Evolutionary conservation across 768 basidiomycete species (phyloP), one percentile per base, ranked within the genome.

Genomic region (Trametes villosa): DNA sequence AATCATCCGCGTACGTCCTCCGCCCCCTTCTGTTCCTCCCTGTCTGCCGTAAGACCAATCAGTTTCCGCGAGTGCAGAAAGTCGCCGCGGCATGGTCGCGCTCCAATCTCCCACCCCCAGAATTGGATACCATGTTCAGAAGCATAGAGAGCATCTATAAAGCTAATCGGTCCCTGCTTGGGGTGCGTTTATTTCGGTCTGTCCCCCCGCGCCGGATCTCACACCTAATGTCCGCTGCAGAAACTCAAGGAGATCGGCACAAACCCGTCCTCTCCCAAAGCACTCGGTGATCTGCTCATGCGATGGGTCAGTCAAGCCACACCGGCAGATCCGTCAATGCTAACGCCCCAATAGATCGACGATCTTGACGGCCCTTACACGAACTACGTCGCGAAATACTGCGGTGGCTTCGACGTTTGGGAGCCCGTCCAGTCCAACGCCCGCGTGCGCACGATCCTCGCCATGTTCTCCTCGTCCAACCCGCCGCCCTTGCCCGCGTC

Each of bases 51-150:
- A 60, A 41, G 29, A 57, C 38, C 56, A 42, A 29, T 66, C 63
- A 56, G 50, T 70, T 59, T 48, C 15, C 57, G 58, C 34, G 27
- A 1, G 20, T 55, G 17, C 71, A 98, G 95, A 94, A 91, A 85
- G 91, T 97, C 5, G 97, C 97, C 11, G 88, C 89, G n/a, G 97
- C 97, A 49, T 99, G 97, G 97, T 97, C 96, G 11, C 81, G 94
- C 41, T 84, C 87, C 40, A 98, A 98, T 73, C 87, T 99, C 38
- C 97, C 97, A 18, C 97, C 97, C 17, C 84, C 84, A 9, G 89
- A 92, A 65, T 82, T 99, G 30, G 97, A 99, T 74, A 75, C 82
- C 53, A 96, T 98, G 92, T 99, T 99, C 76, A 82, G 97, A 64
- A 88, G 89, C 66, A 86, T 98, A 52, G 97, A 99, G 75, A 83